phyloP scores from a whole-genome alignment of 2,329 filamentous ascomycete genomes.

The Aspergillus luchuensis region DNA sequence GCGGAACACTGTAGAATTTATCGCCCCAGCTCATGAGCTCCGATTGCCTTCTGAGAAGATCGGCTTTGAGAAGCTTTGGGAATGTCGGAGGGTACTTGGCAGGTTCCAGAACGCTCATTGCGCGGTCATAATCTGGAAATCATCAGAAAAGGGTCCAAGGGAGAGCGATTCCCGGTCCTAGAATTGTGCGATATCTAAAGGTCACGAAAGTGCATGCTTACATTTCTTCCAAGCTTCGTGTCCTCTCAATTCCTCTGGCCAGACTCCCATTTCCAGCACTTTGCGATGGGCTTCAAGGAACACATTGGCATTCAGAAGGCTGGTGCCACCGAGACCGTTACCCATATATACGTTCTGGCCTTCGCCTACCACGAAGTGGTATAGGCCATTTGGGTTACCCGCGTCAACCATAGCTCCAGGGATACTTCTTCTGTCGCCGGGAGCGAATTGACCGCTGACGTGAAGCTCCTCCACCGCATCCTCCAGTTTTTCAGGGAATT shows the following conservation, averaged over 20 bases:
- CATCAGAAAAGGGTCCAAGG: neutral
- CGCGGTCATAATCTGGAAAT: constrained; percentile 2
- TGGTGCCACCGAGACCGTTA: constrained; percentile 7
- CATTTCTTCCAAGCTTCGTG: neutral
- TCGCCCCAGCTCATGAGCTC: constrained; percentile 8
- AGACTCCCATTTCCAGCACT: constrained; percentile 2
- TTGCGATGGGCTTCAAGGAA: constrained; percentile 1
- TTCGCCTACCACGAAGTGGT: constrained; percentile 5
- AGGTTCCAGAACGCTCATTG: neutral
- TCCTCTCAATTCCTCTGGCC: constrained; percentile 1
- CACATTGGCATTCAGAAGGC: constrained; percentile 6
- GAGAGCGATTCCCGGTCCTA: too few relatives aligned
- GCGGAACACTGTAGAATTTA: constrained; percentile 2
- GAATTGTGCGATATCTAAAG: too few relatives aligned
- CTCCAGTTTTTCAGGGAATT: constrained; percentile 6
- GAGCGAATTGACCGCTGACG: constrained; percentile 4
- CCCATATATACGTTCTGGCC: constrained; percentile 11
- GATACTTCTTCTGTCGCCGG: constrained; percentile 3
- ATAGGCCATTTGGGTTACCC: constrained; percentile 5
- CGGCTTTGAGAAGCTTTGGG: neutral
- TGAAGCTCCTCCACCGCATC: constrained; percentile 11
- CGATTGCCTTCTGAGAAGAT: neutral
- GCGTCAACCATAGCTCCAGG: neutral
- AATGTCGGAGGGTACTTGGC: neutral
- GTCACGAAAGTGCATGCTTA: neutral